Evolutionary conservation across 495 filamentous ascomycete genomes (phyloP), one percentile per base, ranked within the genome.

Genomic region (Oidiodendron maius): DNA sequence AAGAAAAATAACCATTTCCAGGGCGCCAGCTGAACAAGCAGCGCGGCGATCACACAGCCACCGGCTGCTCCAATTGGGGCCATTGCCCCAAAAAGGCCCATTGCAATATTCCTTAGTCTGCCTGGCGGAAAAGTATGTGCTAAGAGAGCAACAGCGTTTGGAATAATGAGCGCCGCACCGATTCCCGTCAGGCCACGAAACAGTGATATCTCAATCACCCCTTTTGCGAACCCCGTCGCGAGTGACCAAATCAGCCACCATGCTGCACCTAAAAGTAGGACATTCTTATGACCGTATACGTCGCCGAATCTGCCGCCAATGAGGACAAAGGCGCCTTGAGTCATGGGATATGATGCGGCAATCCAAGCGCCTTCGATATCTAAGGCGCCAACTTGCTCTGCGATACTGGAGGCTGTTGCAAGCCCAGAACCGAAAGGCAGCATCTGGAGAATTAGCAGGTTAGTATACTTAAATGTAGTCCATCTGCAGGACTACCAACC

Each of bases 11-110:
- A 13, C 12, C 22, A 40, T 18, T 40, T 40, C 37, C 12, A 15
- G 2, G 37, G 37, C 12, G 17, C 11, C 13, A 40, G 17, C 21
- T 40, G 37, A 1, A 10, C 37, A 20, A 40, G 21, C 17, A 40
- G 3, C 2, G n/a, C 75, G 0, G 66, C 50, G 22, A 76, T 61
- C 8, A 77, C 44, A 8, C 65, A 61, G 1, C 74, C 72, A 1
- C 67, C 50, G 12, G 60, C 69, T 0, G 66, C 74, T 11, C 75
- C 74, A 1, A 72, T 56, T 0, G 75, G 76, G 12, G 71, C 71
- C 20, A 67, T 69, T 12, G 71, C 75, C 21, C 64, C 72, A 55
- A 78, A 78, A 43, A 77, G 51, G 3, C 66, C 73, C 46, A 78
- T 47, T 56, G 66, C 66, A 15, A 73, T 52, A 47, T 78, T 77